A percentile compares a stretch with the other conserved stretches of the same genome.
Evolutionary conservation across 1,284 basidiomycete species (phyloP).

Genomic region (Tylopilus sp.): DNA sequence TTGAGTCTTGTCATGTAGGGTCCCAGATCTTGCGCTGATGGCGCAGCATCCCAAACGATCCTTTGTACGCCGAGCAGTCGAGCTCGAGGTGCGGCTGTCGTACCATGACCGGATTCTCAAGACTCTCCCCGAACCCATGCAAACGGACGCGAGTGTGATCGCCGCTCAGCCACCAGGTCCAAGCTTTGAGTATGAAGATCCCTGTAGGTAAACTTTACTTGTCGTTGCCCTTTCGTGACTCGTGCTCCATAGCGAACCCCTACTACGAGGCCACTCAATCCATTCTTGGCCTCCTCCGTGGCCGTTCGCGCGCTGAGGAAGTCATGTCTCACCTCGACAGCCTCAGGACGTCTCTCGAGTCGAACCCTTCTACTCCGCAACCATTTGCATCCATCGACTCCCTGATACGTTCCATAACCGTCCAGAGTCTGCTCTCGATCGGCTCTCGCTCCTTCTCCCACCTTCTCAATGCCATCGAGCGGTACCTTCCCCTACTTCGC

Average conservation of each 20-base stretch:
- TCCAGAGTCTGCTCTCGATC: conserved; percentile 87
- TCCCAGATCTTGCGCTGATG: conserved; percentile 77
- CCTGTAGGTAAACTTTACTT: conserved; percentile 43
- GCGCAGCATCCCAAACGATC: conserved; percentile 80
- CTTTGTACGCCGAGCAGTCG: conserved; percentile 86
- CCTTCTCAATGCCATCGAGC: conserved; percentile 95
- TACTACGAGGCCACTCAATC: conserved; percentile 78
- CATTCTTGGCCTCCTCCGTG: conserved; percentile 81
- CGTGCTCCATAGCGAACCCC: conserved; percentile 54
- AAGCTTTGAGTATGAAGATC: conserved; percentile 80
- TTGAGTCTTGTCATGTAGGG: conserved; percentile 49
- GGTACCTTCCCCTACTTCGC: conserved; percentile 89
- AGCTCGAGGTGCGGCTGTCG: conserved; percentile 88
- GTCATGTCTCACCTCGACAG: conserved; percentile 76
- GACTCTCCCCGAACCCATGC: conserved; percentile 84
- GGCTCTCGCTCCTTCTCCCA: conserved; percentile 97
- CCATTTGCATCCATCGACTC: conserved; percentile 58
- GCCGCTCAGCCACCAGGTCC: conserved; percentile 78
- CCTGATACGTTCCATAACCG: conserved; percentile 75
- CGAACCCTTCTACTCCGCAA: conserved; percentile 45
- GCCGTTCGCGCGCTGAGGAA: conserved; percentile 74
- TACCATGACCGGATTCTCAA: conserved; percentile 93
- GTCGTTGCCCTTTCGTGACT: conserved; percentile 3
- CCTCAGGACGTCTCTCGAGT: conserved; percentile 64
- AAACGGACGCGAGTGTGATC: conserved; percentile 65